These are phyloP conservation scores for Blastobotrys ciferrii DNA, from an alignment of 1,139 yeast genomes.

Conservation along the genomic window DNA sequence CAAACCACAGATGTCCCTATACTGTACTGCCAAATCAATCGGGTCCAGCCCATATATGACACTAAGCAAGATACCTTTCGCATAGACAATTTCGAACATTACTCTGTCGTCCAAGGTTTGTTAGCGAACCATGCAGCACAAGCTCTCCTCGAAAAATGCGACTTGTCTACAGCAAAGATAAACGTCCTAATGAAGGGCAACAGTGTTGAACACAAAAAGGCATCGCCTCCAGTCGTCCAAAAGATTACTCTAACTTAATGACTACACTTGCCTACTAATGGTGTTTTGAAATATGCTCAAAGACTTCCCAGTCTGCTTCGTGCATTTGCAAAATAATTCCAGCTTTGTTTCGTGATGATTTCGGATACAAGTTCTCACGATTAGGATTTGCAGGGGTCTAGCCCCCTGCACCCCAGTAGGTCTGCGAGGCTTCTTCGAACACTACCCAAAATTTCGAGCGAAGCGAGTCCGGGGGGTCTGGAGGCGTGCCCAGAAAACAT, in stretches of 20 bases:
- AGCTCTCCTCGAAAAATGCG: not conserved
- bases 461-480: no score
- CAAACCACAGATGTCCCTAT: slow-evolving; percentile 56
- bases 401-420: no score
- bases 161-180: slow-evolving; percentile 2
- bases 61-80: slow-evolving; percentile 11
- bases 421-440: no score
- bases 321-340: no score
- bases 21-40: slow-evolving; percentile 25
- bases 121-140: slow-evolving; percentile 6
- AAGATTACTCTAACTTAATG: not conserved
- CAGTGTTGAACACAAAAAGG: not conserved
- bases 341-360: no score
- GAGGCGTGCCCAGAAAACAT: no score
- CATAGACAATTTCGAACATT: slow-evolving; percentile 1
- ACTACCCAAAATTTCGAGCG: no score
- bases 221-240: not conserved
- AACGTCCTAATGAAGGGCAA: slow-evolving; percentile 2
- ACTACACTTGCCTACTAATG: no score
- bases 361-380: no score
- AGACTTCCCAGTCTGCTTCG: no score
- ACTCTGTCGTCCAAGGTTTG: slow-evolving; percentile 2
- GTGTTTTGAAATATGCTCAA: no score
- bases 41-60: slow-evolving; percentile 16
- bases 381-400: no score